Conservation (phyloP, 140 eudicot genomes). For the Bidens hawaiensis region DNA sequence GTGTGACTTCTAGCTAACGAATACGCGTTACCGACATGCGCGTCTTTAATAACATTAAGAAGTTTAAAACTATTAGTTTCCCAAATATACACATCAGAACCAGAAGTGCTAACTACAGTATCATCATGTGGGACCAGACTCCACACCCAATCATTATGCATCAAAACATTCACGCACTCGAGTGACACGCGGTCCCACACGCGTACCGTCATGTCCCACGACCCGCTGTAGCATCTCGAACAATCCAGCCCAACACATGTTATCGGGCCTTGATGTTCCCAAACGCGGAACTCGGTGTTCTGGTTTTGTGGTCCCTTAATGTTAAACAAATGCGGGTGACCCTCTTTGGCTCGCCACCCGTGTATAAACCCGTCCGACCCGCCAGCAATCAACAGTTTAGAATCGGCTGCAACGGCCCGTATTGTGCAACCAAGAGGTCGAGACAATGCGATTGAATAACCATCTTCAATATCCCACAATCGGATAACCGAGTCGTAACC, state of each 20-base stretch:
- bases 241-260: conserved; percentile 77
- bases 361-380: conserved; percentile 90
- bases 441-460: conserved; percentile 63
- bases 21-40: conserved; percentile 61
- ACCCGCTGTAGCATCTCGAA: conserved; percentile 69
- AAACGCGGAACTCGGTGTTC: conserved; percentile 59
- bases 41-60: conserved; percentile 36
- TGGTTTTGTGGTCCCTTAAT: conserved; percentile 44
- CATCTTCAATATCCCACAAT: conserved; percentile 96
- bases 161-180: conserved; percentile 54
- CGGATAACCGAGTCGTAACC: conserved; percentile 83
- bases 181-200: conserved; percentile 66
- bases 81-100: conserved; percentile 84
- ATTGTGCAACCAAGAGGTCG: conserved; percentile 88
- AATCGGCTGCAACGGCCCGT: conserved; percentile 89
- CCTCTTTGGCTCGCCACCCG: conserved; percentile 87
- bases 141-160: conserved; percentile 95
- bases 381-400: conserved; percentile 74
- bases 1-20: conserved; percentile 86
- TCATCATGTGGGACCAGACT: conserved; percentile 65
- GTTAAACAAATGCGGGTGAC: conserved; percentile 64
- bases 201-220: conserved; percentile 92
- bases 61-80: conserved; percentile 46
- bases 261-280: conserved; percentile 93
- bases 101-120: conserved; percentile 66